Conservation (phyloP, 2,329 filamentous ascomycete genomes). For the Trichoderma harzianum region DNA sequence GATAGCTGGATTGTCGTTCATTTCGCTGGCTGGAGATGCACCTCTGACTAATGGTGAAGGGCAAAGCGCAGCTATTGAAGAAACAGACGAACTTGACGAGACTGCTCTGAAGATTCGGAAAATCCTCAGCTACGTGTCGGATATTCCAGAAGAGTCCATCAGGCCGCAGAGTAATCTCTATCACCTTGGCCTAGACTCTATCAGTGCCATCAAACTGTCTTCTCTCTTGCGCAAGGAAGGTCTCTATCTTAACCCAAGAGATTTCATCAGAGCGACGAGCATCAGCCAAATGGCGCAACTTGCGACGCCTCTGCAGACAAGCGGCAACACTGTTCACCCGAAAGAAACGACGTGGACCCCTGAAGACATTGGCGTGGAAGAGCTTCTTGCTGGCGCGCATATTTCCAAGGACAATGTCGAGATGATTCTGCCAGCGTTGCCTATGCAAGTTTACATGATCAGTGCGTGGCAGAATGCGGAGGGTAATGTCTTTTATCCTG, state of each 20-base stretch:
- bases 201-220: conserved; percentile 82
- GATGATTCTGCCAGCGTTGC: conserved; percentile 62
- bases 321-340: neutral
- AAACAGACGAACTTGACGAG: conserved; percentile 32
- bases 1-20: conserved; percentile 59
- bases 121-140: conserved; percentile 57
- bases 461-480: conserved; percentile 67
- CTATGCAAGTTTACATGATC: conserved; percentile 80
- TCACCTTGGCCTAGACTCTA: conserved; percentile 85
- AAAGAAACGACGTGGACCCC: conserved; percentile 24
- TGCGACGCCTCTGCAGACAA: conserved; percentile 1
- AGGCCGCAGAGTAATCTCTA: conserved; percentile 65
- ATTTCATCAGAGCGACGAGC: conserved; percentile 65
- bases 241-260: conserved; percentile 63
- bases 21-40: neutral
- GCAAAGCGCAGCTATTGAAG: rapidly evolving
- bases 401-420: conserved; percentile 49
- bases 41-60: neutral
- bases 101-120: conserved; percentile 41
- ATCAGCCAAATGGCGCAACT: conserved; percentile 59
- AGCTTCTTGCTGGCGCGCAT: conserved; percentile 38
- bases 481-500: conserved; percentile 69
- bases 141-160: conserved; percentile 56
- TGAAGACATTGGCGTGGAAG: conserved; percentile 38
- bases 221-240: conserved; percentile 63